Evolutionary conservation across 805 yeast genomes (phyloP).

Genomic region (Cyberlindnera americana): DNA sequence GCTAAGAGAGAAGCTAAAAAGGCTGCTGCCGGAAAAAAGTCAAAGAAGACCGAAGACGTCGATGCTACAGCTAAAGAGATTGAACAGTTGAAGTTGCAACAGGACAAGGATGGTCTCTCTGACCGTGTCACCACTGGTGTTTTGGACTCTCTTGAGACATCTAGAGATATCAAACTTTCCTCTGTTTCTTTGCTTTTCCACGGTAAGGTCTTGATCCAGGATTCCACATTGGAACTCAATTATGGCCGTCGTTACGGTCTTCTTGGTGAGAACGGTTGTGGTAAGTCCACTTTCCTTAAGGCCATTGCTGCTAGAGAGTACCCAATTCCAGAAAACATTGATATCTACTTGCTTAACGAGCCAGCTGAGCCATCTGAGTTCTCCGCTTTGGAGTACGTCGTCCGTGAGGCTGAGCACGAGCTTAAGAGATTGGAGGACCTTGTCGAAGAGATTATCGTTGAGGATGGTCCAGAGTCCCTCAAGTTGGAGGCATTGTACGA

Average conservation of each 20-base stretch:
- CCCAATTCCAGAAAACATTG: conserved; percentile 91
- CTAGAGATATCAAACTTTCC: conserved; percentile 89
- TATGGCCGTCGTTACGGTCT: conserved; percentile 97
- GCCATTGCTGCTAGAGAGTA: conserved; percentile 94
- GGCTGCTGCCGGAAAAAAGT: conserved; percentile 72
- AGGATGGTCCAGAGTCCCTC: conserved; percentile 92
- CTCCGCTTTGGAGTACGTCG: conserved; percentile 94
- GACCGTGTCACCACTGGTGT: conserved; percentile 99
- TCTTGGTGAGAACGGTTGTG: conserved; percentile 98
- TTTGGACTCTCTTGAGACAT: conserved; percentile 78
- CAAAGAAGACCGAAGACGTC: conserved; percentile 49
- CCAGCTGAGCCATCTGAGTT: conserved; percentile 94
- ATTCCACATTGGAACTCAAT: conserved; percentile 87
- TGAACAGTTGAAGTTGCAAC: conserved; percentile 85
- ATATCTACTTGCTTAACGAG: conserved; percentile 90
- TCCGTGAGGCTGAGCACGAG: conserved; percentile 92
- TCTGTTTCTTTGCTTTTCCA: conserved; percentile 92
- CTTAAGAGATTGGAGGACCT: conserved; percentile 85
- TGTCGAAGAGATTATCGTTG: conserved; percentile 85
- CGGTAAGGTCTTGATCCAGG: conserved; percentile 94
- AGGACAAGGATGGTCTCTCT: conserved; percentile 89
- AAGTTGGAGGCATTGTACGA: conserved; percentile 86
- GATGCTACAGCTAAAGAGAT: conserved; percentile 66
- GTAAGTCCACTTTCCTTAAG: conserved; percentile 92
- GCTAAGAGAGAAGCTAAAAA: conserved; percentile 98